phyloP scores from a whole-genome alignment of 1,284 basidiomycete genomes.

The Ceratobasidium sp. region DNA sequence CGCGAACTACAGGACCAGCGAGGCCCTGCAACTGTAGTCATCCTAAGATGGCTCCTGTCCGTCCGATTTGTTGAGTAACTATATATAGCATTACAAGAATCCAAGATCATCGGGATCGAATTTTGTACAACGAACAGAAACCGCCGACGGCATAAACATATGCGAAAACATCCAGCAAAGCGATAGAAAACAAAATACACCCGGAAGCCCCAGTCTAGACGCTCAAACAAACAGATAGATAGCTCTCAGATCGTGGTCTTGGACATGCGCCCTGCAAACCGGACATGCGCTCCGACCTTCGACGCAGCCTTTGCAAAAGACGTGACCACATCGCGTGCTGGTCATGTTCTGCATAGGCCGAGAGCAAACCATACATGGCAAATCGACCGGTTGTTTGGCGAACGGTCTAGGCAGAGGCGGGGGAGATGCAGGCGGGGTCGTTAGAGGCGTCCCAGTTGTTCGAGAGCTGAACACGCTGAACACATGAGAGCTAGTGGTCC shows the following conservation, averaged over 20 bases:
- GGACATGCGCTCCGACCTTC: conserved; percentile 27
- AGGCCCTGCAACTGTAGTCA: no score
- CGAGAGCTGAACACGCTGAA: conserved; percentile 33
- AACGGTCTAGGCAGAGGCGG: background rate
- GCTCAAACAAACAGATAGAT: conserved; percentile 28
- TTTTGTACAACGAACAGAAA: background rate
- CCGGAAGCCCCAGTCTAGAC: background rate
- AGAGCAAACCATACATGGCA: conserved; percentile 21
- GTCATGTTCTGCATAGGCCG: conserved; percentile 35
- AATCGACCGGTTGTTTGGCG: background rate
- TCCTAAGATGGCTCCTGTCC: no score
- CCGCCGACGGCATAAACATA: conserved; percentile 18
- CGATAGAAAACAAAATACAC: background rate
- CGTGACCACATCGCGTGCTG: conserved; percentile 30
- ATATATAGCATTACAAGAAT: conserved; percentile 13
- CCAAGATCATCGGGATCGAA: background rate
- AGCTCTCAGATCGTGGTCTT: conserved; percentile 29
- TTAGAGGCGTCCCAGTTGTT: background rate
- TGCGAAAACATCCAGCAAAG: background rate
- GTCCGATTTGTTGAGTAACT: no score
- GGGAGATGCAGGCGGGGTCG: conserved; percentile 32
- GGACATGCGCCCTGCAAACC: background rate
- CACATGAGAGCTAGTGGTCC: conserved; percentile 10
- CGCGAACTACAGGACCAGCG: no score
- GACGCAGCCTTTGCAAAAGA: conserved; percentile 27